phyloP scores from a whole-genome alignment of 345 rosid species.

The Acer negundo region DNA sequence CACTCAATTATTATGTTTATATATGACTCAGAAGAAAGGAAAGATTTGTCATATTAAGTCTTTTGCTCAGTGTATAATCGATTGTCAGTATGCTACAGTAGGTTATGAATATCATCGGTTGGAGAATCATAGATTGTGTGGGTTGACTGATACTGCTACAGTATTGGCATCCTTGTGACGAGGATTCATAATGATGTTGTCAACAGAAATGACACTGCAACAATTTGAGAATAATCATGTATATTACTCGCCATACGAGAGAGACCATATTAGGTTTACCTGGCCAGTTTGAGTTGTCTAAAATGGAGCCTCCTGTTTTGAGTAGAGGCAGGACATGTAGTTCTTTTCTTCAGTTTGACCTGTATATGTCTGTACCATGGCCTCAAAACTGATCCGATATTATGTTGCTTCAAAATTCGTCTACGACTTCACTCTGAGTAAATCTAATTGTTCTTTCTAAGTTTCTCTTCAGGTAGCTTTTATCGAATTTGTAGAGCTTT shows the following conservation, averaged over 20 bases:
- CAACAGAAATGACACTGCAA: background rate
- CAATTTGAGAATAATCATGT: background rate
- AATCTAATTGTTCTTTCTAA: slow-evolving; percentile 14
- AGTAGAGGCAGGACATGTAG: background rate
- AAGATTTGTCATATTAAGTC: background rate
- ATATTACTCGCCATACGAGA: background rate
- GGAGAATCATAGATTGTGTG: background rate
- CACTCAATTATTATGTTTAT: background rate
- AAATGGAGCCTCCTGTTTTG: background rate
- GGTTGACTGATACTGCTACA: background rate
- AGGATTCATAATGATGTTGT: background rate
- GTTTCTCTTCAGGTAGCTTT: slow-evolving; percentile 46
- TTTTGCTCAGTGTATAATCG: background rate
- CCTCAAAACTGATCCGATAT: background rate
- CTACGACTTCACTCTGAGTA: background rate
- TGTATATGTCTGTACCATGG: background rate
- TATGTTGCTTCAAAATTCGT: background rate
- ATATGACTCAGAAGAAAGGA: background rate
- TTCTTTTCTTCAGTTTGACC: background rate
- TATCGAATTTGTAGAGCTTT: slow-evolving; percentile 64
- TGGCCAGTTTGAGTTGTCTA: background rate
- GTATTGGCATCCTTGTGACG: background rate
- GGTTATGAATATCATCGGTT: background rate
- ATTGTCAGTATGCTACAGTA: background rate
- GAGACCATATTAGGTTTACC: background rate